Conservation (phyloP, 1,284 basidiomycete species). For the Agroathelia rolfsii region DNA sequence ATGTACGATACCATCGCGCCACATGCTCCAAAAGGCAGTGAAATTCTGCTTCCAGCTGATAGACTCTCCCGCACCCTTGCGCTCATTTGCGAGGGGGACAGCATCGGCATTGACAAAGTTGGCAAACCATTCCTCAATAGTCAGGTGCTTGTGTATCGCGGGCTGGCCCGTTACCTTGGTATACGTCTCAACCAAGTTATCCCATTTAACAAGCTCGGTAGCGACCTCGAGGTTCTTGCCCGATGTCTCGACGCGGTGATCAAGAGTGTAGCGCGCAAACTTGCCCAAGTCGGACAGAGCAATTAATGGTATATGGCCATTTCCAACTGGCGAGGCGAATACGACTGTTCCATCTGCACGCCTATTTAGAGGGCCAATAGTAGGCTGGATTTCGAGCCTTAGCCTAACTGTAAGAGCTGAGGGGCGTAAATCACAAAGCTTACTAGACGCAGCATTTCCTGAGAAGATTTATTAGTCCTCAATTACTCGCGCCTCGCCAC, state of each 20-base stretch:
- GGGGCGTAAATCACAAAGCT: neutral
- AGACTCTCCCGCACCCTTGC: slow-evolving; percentile 19
- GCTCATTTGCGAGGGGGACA: slow-evolving; percentile 25
- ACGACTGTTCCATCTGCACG: slow-evolving; percentile 19
- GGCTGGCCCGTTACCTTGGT: slow-evolving; percentile 32
- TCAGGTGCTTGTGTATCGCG: slow-evolving; percentile 26
- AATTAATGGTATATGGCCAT: slow-evolving; percentile 15
- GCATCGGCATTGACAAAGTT: slow-evolving; percentile 24
- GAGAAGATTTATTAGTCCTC: neutral
- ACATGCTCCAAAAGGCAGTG: slow-evolving; percentile 29
- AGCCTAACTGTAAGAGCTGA: neutral
- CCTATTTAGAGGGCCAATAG: slow-evolving; percentile 13
- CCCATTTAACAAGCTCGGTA: slow-evolving; percentile 14
- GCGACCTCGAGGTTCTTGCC: slow-evolving; percentile 15
- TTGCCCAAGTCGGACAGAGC: slow-evolving; percentile 18
- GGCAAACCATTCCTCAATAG: slow-evolving; percentile 31
- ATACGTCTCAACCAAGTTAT: slow-evolving; percentile 19
- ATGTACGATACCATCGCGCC: slow-evolving; percentile 31
- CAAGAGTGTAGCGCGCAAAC: slow-evolving; percentile 19
- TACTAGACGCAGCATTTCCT: slow-evolving; percentile 14
- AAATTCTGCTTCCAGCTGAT: slow-evolving; percentile 31
- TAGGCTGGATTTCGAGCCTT: slow-evolving; percentile 7
- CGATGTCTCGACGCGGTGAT: slow-evolving; percentile 13
- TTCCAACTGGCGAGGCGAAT: slow-evolving; percentile 15
- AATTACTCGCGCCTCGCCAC: slow-evolving; percentile 2